phyloP scores from a whole-genome alignment of 2,329 filamentous ascomycete species.

The Phaeoacremonium minimum region DNA sequence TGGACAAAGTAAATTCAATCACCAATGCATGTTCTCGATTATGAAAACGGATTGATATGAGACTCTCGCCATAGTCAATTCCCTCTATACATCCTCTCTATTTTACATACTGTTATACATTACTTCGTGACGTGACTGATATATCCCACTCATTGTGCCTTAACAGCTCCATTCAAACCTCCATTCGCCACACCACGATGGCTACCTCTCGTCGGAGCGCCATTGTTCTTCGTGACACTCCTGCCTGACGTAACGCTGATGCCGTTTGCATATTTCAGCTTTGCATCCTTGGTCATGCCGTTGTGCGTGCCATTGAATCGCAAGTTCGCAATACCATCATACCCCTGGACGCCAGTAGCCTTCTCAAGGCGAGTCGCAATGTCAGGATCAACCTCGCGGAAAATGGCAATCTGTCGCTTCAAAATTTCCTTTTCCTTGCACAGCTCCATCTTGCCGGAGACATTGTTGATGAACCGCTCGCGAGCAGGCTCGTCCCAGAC shows the following conservation, averaged over 20 bases:
- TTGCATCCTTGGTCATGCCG: conserved; percentile 47
- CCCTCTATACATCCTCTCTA: no score
- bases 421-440: conserved; percentile 56
- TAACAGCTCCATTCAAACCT: no score
- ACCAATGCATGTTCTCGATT: no score
- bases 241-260: conserved; percentile 18
- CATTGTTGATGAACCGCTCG: conserved; percentile 55
- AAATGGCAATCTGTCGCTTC: conserved; percentile 62
- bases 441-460: conserved; percentile 56
- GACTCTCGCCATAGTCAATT: no score
- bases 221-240: conserved; percentile 6
- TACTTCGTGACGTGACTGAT: no score
- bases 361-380: conserved; percentile 56
- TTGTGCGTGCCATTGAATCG: conserved; percentile 59
- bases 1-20: no score
- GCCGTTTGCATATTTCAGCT: conserved; percentile 45
- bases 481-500: conserved; percentile 56
- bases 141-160: no score
- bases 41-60: no score
- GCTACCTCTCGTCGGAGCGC: conserved; percentile 6
- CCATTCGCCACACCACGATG: no score
- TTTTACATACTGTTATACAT: no score
- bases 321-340: conserved; percentile 49
- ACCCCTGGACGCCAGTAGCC: conserved; percentile 54
- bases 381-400: conserved; percentile 57